These are phyloP conservation scores for Rhodomyrtus tomentosa DNA, from an alignment of 345 rosid genomes.

Conservation along the genomic window DNA sequence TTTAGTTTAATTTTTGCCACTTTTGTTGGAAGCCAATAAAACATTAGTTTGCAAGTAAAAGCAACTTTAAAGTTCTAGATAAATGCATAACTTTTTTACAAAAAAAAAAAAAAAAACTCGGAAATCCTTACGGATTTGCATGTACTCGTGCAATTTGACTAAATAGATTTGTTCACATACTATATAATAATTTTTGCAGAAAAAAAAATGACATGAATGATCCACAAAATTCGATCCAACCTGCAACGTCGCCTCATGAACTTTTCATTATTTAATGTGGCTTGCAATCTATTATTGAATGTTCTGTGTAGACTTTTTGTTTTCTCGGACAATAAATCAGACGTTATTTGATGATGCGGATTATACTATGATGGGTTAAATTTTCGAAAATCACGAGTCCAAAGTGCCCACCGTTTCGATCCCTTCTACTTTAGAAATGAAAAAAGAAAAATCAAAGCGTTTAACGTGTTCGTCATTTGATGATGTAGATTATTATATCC, in stretches of 20 bases:
- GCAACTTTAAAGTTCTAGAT: not conserved
- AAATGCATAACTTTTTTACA: not conserved
- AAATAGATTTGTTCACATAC: not conserved
- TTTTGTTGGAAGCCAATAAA: not conserved
- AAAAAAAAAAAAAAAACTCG: not conserved
- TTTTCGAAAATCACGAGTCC: not conserved
- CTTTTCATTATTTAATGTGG: not conserved
- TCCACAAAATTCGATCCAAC: not conserved
- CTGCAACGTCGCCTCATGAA: accelerated
- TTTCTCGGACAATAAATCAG: not conserved
- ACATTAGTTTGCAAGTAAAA: not conserved
- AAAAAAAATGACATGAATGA: no score
- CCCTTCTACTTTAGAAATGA: not conserved
- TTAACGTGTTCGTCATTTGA: not conserved
- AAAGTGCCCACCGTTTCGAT: not conserved
- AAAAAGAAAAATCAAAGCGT: not conserved
- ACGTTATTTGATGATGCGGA: not conserved
- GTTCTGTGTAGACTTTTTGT: not conserved
- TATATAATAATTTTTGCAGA: not conserved
- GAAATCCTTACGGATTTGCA: accelerated
- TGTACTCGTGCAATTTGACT: not conserved
- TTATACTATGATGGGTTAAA: not conserved
- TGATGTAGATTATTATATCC: not conserved
- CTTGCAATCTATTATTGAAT: accelerated
- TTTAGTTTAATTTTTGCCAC: not conserved